Evolutionary conservation across 768 basidiomycete genomes (phyloP), one percentile per base, ranked within the genome.

Genomic region (Roridomyces roridus): DNA sequence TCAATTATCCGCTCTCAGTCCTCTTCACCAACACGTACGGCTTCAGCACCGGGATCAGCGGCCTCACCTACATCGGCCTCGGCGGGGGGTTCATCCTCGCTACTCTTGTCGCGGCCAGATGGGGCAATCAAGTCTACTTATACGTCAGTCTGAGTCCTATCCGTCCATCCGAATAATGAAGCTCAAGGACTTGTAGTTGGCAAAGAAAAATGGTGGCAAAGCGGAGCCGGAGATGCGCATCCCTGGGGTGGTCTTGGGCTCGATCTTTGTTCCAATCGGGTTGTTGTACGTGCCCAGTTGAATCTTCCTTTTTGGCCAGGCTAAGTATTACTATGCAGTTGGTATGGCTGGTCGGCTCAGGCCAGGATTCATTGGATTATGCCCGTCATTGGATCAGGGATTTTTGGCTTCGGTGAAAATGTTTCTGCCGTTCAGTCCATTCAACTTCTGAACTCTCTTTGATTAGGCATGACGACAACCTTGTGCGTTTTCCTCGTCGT

Each of bases 271-370:
- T 7, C 84, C 84, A 1, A 65, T 84, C 37, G 84, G 83, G 17
- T 62, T 83, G 20, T 72, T 82, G 81, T 82, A 56, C 61, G 81
- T 68, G 25, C 15, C 15, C 17, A 11, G 17, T 18, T 12, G 12
- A 21, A 31, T 12, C 25, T 25, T 40, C 17, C 17, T 29, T 20
- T 2, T 43, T 5, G 37, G 1, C 26, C 40, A 12, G n/a, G n/a
- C n/a, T n/a, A n/a, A n/a, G n/a, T n/a, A 50, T 40, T 23, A 2
- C 24, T n/a, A 10, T 31, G n/a, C 40, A 89, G 87, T 57, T 89
- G 88, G 88, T 89, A 87, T 66, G 88, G 88, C n/a, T 89, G 88
- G 88, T 86, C 87, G 10, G 88, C 87, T 3, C 75, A 85, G 59
- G 79, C 79, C 0, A 65, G 64, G 25, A 51, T 83, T 2, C 86